phyloP scores from a whole-genome alignment of 345 rosid species.

The Ceriops zippeliana region DNA sequence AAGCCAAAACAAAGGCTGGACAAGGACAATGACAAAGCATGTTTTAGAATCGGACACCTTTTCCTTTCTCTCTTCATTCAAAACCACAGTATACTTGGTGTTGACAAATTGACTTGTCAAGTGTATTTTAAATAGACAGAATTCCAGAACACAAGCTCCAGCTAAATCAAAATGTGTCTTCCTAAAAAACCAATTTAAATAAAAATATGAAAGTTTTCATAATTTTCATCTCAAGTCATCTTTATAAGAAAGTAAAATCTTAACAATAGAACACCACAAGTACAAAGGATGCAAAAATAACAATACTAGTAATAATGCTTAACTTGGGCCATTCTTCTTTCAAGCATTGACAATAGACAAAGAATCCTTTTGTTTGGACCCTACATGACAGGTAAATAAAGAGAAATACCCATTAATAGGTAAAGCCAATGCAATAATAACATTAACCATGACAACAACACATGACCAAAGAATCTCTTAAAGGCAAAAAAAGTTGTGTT shows the following conservation, averaged over 20 bases:
- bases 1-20: too few relatives aligned
- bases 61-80: too few relatives aligned
- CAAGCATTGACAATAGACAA: constrained; percentile 68
- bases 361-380: constrained; percentile 69
- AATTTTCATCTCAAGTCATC: neutral
- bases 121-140: too few relatives aligned
- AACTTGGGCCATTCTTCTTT: constrained; percentile 73
- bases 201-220: too few relatives aligned
- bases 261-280: neutral
- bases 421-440: neutral
- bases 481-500: neutral
- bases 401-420: neutral
- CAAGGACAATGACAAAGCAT: too few relatives aligned
- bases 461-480: neutral
- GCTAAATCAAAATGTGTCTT: too few relatives aligned
- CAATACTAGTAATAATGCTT: constrained; percentile 15
- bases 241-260: neutral
- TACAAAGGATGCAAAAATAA: neutral
- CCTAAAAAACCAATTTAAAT: too few relatives aligned
- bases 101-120: too few relatives aligned
- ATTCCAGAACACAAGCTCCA: too few relatives aligned
- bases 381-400: constrained; percentile 28
- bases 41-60: too few relatives aligned
- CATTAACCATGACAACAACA: neutral
- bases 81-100: too few relatives aligned